phyloP scores from a whole-genome alignment of 139 green algal genomes.

The Limnomonas spitsbergensis region DNA sequence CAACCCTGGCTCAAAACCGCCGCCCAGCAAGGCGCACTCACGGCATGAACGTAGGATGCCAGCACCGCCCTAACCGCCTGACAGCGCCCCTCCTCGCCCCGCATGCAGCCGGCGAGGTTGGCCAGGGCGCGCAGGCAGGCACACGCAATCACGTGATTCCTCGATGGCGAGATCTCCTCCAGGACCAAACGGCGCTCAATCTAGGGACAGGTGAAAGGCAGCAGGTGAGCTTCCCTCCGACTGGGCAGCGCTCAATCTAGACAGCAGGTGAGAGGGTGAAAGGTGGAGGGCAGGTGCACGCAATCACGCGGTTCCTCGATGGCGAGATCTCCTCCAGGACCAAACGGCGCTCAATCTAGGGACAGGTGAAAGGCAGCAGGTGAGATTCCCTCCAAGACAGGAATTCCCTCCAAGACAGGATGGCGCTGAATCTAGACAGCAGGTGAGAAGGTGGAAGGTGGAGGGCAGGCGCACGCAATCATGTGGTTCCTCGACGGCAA shows the following conservation, averaged over 20 bases:
- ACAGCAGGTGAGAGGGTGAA: neutral
- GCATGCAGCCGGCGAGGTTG: neutral
- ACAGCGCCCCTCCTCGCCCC: neutral
- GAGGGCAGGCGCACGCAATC: neutral
- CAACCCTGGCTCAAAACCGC: too few species aligned
- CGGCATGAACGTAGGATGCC: neutral
- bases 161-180: neutral
- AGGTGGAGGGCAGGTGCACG: neutral
- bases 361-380: too few species aligned
- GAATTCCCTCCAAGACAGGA: too few species aligned
- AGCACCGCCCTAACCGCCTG: neutral
- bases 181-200: conserved; percentile 1
- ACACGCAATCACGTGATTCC: neutral
- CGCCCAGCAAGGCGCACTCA: too few species aligned
- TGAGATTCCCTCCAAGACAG: too few species aligned
- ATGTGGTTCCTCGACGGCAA: neutral
- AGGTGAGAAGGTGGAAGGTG: neutral
- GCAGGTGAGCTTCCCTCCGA: too few species aligned
- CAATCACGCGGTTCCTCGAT: neutral
- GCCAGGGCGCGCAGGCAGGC: neutral
- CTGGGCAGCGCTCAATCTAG: too few species aligned
- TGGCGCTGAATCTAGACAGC: too few species aligned
- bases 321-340: neutral
- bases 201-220: too few species aligned
- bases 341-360: conserved; percentile 1